Evolutionary conservation across 306 rosid species (phyloP), one percentile per base, ranked within the genome.

Genomic region (Dryas octopetala): DNA sequence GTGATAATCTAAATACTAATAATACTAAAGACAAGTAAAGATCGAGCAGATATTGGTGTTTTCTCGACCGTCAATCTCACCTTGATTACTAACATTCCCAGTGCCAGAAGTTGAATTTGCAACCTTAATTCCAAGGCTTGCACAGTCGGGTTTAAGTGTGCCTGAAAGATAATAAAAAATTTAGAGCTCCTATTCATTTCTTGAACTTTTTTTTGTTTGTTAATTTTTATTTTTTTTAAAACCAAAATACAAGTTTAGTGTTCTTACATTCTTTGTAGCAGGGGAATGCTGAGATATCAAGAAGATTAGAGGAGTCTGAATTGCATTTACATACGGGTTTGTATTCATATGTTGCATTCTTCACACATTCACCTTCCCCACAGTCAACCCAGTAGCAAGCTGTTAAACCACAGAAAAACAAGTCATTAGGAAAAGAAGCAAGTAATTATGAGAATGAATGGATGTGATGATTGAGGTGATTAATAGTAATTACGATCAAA

Each of bases 301-400:
- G 96, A 80, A 93, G 97, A 79, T 93, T 93, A 16, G 0, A 77
- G 74, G 16, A 87, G 62, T 80, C 86, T 26, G 85, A 10, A 0
- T 68, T 45, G 88, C 98, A 93, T 63, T 80, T 41, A 50, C 98
- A 94, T 0, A 13, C 11, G 72, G 85, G 70, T 51, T 75, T 48
- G 66, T 88, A 57, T 6, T 79, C 13, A 70, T 80, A 48, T 12
- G 89, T 89, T 13, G 0, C 41, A 81, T 91, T 89, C 78, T 44
- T 76, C 0, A 10, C 49, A 80, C 98, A 91, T 1, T 0, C 40
- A 3, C 97, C 98, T 73, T 79, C 88, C 40, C 98, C 98, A 74
- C 98, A 94, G 63, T 93, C 91, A 0, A 83, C 88, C 94, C 93
- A 91, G 78, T 79, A 78, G 86, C 98, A 94, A 77, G 96, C 97